phyloP scores from a whole-genome alignment of 345 rosid genomes.

The Aquilaria yunnanensis region DNA sequence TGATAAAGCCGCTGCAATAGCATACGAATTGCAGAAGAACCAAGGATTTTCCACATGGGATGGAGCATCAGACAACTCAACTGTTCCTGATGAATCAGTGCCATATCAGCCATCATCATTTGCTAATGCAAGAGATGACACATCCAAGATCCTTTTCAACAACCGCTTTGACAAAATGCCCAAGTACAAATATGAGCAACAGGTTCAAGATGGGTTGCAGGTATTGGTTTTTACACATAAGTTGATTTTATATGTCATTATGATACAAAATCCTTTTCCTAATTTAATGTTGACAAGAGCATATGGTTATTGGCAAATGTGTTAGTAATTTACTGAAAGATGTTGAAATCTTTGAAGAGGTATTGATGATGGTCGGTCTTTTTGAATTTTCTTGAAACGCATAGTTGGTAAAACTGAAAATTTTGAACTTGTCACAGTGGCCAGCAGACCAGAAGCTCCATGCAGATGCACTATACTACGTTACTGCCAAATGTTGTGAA shows the following conservation, averaged over 20 bases:
- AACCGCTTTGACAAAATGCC: conserved; percentile 30
- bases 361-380: neutral
- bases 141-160: conserved; percentile 31
- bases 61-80: conserved; percentile 40
- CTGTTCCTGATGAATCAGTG: conserved; percentile 34
- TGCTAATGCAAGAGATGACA: conserved; percentile 26
- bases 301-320: conserved; percentile 3
- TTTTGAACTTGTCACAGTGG: conserved; percentile 21
- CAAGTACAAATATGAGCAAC: conserved; percentile 42
- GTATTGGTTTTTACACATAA: conserved; percentile 22
- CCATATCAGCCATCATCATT: conserved; percentile 25
- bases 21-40: conserved; percentile 41
- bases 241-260: neutral
- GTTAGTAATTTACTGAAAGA: conserved; percentile 4
- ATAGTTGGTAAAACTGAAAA: neutral
- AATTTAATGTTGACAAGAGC: neutral
- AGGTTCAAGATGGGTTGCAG: conserved; percentile 45
- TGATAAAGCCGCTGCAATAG: conserved; percentile 27
- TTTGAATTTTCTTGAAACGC: neutral
- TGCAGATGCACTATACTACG: conserved; percentile 30
- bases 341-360: conserved; percentile 2
- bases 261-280: too few species aligned
- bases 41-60: conserved; percentile 64
- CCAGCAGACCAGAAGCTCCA: conserved; percentile 31
- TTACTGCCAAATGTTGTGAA: conserved; percentile 29